Evolutionary conservation across 495 filamentous ascomycete genomes (phyloP), one percentile per base, ranked within the genome.

Genomic region (Delitschia confertaspora): DNA sequence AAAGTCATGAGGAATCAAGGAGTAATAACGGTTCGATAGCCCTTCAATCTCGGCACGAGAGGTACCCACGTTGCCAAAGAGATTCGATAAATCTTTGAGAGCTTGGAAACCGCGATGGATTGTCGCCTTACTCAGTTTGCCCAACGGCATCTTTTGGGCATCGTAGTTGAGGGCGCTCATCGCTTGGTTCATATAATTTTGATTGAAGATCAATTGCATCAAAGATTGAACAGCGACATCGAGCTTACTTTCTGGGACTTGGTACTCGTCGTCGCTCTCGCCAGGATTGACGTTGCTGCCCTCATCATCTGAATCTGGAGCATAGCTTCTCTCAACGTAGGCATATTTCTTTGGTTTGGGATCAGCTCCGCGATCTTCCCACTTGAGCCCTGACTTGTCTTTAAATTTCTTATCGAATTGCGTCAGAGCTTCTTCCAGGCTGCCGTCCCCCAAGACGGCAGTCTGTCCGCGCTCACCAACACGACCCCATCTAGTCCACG

Each of bases 131-230:
- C 81, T 82, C 14, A 94, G 72, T 50, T 91, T 88, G 9, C 86
- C 87, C 11, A 93, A 68, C 0, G 87, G 85, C 8, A 94, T 61
- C 58, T 91, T 91, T 33, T 76, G 64, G 0, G 74, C 73, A 50
- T 93, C 82, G 55, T 91, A 93, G 8, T 79, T 79, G 57, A 91
- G 67, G 2, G 72, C 69, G 1, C 66, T 61, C 75, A 93, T 77
- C 3, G 75, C 69, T 3, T 68, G 65, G n/a, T 69, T 58, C 60
- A 86, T 80, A 52, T 78, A 73, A 27, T 79, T 55, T 40, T 73
- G 66, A 53, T 91, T 88, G 71, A 94, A 94, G 45, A 94, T 89
- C 42, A 93, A 72, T 24, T 74, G 55, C 70, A 93, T 80, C 10
- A 94, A 65, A 4, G 70, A 59, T 47, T 87, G 80, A 4, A 83